These are phyloP conservation scores for Trametes punicea DNA, from an alignment of 768 basidiomycete genomes.

Conservation along the genomic window DNA sequence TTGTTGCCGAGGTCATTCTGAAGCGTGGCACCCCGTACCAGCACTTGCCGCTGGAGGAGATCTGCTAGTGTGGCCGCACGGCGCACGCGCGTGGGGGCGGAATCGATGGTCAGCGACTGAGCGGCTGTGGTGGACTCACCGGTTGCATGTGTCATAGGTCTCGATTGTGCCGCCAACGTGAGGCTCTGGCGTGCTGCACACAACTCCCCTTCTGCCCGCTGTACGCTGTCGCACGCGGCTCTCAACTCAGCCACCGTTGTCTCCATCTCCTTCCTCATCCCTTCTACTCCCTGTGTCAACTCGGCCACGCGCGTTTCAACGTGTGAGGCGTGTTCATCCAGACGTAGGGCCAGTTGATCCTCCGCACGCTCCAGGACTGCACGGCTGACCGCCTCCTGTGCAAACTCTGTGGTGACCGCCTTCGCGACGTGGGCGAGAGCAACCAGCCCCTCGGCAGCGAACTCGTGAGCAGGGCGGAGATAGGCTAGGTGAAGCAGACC, in stretches of 20 bases:
- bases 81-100: slow-evolving; percentile 1
- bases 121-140: not conserved
- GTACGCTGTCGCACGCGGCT: not conserved
- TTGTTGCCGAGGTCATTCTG: not conserved
- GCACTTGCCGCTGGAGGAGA: slow-evolving; percentile 1
- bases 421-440: not conserved
- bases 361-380: not conserved
- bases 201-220: not conserved
- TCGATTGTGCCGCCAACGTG: not conserved
- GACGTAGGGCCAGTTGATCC: not conserved
- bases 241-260: not conserved
- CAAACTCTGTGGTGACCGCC: not conserved
- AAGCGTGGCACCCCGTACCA: not conserved
- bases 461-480: not conserved
- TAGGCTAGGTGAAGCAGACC: not conserved
- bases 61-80: not conserved
- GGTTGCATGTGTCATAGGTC: not conserved
- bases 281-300: not conserved
- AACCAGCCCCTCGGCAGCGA: not conserved
- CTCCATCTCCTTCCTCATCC: not conserved
- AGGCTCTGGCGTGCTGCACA: not conserved
- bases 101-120: not conserved
- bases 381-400: not conserved
- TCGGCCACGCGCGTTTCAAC: not conserved
- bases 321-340: slow-evolving; percentile 2